Evolutionary conservation across 2,329 filamentous ascomycete species (phyloP), one percentile per base, ranked within the genome.

Genomic region (Fusarium citri): DNA sequence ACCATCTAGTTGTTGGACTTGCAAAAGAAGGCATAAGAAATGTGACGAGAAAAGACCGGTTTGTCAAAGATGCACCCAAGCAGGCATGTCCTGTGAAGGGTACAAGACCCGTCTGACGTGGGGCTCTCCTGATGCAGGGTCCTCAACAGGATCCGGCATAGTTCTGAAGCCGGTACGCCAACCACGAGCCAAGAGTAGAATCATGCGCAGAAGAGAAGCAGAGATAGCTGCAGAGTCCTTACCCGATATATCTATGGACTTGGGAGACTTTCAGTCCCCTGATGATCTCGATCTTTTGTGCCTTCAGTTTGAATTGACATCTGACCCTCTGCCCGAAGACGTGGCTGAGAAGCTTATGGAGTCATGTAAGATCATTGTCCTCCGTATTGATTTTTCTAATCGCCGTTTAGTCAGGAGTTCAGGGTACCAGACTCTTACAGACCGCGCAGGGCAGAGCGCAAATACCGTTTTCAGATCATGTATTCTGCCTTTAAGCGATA

Each of bases 21-120:
- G 63, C 25, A 68, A 68, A 23, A 55, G 48, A 25, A 40, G 65
- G 12, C 62, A 68, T 11, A 68, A 68, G 15, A 68, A 68, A 63
- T 68, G 58, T 49, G 65, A 68, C 20, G 65, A 68, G 40, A 59
- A 26, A 14, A 43, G 49, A 2, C 65, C 63, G 2, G 45, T 62
- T 14, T 68, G 65, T 45, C 37, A 59, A 20, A 53, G 58, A 51
- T 68, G 65, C n/a, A 34, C 34, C 16, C 54, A 68, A 20, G 65
- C 63, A 4, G 58, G 54, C 6, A 66, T 66, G 20, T 11, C 31
- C 11, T 68, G 65, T 8, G 65, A 68, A 50, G 65, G 65, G 5
- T 68, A 68, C 49, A 48, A 59, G 28, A 68, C 65, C 8, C 46
- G 65, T 8, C 26, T 68, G 23, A 66, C 54, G 41, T 68, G 63